Base-by-base conservation (phyloP, 2,329 filamentous ascomycete species). In the Scedosporium apiospermum region DNA sequence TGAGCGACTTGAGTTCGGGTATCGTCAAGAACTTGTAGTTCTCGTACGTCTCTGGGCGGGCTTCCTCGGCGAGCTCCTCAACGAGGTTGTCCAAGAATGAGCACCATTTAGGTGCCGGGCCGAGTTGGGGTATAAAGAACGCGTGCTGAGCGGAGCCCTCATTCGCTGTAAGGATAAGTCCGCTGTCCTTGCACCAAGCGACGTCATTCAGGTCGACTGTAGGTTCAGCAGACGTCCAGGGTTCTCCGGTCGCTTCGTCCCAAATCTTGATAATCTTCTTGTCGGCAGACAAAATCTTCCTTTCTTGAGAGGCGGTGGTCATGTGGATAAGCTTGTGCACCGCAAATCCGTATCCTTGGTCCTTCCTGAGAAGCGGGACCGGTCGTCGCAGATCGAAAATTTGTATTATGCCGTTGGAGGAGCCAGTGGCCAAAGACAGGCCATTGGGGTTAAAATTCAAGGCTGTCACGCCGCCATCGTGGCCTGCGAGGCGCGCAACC, bases 1-100 rank as follows among this genome's bases (percentile, higher is more conserved):
- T 96, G 67, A 99, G 83, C 42, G 88, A 85, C 69, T 90, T 89
- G 61, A 99, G 81, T 73, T 99, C 93, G 53, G 90, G 86, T 65
- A 91, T 75, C 1, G 93, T 96, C 71, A 99, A 80, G 84, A 99
- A 99, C 77, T 98, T 99, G 85, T 93, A 98, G 76, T 99, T 98
- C 76, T 99, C 95, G 79, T 99, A 99, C 9, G 95, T 91, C 68
- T 95, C 88, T 34, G 88, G 88, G 64, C 80, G 82, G 34, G 82
- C 80, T 71, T 88, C 86, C 72, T 98, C 93, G 7, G 93, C 93
- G 91, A 99, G 97, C 75, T 99, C 96, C 77, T 99, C 95, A 9
- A 98, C 95, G 70, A 99, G 86, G 70, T 96, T 97, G 76, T 99
- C 96, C 65, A 99, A 79, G 84, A 98, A 98, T 3, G 90, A 88